Evolutionary conservation across 2,329 filamentous ascomycete genomes (phyloP), one percentile per base, ranked within the genome.

Genomic region (Phialophora macrospora): DNA sequence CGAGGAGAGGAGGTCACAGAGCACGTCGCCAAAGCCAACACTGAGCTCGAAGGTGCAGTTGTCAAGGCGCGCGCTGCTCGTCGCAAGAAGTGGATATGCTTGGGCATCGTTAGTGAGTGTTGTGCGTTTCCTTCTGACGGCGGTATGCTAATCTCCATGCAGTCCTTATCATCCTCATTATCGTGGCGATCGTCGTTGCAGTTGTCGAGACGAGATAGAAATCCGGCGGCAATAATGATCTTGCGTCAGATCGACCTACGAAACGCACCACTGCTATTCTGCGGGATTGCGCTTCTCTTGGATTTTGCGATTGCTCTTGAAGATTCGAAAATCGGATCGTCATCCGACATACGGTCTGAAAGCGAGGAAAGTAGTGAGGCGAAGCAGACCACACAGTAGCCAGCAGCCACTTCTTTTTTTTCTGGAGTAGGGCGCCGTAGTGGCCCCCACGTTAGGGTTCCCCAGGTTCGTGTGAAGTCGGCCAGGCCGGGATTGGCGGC

Each of bases 81-180:
- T 72, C 91, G 88, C 82, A 96, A 96, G 92, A 97, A 97, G 90
- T 97, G 93, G 93, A 93, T 91, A 77, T 97, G 93, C 83, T 80
- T 97, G 72, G 88, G 89, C 74, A 92, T 97, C 74, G 81, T 84
- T 72, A 80, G 82, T 84, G 76, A 79, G 85, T 86, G 70, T 70
- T 56, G 11, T 57, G 41, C 49, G 22, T 41, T 54, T 41, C 54
- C 17, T 20, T 55, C 46, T n/a, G 11, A 41, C 32, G 26, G 48
- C 26, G 30, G 51, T 55, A 20, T 58, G 38, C 63, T 60, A 70
- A 62, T 48, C 38, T 3, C 6, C 59, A 22, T 51, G 26, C 62
- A 85, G 83, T 85, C 62, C 75, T 85, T 67, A 85, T 86, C 71
- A 80, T 86, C 70, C 75, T 80, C 61, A 82, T 85, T 71, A 78